These are phyloP conservation scores for Chaetomium sp. DNA, from an alignment of 2,329 filamentous ascomycete species.

Conservation along the genomic window DNA sequence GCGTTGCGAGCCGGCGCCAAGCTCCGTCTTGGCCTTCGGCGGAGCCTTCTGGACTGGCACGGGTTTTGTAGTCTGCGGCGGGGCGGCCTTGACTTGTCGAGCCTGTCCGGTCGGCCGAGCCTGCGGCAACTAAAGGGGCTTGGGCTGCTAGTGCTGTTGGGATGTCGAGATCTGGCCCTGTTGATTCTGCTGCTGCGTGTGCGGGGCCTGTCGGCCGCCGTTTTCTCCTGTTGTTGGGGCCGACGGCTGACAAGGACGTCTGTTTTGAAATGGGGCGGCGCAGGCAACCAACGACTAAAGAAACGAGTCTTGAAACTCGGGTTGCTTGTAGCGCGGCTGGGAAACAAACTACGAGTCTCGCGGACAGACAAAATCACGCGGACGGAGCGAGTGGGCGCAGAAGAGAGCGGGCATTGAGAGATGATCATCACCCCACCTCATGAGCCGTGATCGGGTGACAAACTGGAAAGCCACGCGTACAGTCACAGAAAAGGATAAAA, in stretches of 20 bases:
- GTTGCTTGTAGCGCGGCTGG: not conserved
- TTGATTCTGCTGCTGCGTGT: too few relatives aligned
- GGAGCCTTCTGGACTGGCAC: too few relatives aligned
- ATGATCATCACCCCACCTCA: not conserved
- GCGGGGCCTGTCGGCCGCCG: too few relatives aligned
- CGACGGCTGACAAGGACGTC: not conserved
- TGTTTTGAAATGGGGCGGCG: not conserved
- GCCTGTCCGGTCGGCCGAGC: too few relatives aligned
- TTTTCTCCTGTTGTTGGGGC: not conserved
- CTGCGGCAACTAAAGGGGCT: too few relatives aligned
- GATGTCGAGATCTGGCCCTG: too few relatives aligned
- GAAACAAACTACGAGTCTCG: not conserved
- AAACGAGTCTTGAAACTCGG: constrained; percentile 1
- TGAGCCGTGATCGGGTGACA: not conserved
- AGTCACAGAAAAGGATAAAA: not conserved
- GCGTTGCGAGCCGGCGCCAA: too few relatives aligned
- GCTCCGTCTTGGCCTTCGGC: too few relatives aligned
- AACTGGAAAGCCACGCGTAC: not conserved
- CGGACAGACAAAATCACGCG: not conserved
- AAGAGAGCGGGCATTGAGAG: not conserved
- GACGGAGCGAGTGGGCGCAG: not conserved
- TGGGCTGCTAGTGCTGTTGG: too few relatives aligned
- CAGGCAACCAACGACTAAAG: constrained; percentile 8
- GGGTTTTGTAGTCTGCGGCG: too few relatives aligned
- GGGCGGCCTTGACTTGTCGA: too few relatives aligned